Conservation (phyloP, 2,329 filamentous ascomycete species). For the Claviceps humidiphila region DNA sequence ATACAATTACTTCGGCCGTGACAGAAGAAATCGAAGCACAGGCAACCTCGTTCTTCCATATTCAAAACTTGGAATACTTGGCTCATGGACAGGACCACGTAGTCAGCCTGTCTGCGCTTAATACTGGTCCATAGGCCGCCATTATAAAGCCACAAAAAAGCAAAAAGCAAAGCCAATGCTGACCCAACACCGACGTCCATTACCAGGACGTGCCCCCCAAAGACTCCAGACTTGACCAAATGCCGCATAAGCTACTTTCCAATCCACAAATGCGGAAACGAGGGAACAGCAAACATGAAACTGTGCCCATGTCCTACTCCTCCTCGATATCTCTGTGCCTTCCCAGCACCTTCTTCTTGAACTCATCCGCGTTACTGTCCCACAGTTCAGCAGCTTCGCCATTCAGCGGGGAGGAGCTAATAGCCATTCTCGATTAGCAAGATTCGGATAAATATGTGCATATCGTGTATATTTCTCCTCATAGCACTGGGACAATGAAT, state of each 20-base stretch:
- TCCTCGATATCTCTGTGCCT: constrained; percentile 53
- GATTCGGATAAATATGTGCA: neutral
- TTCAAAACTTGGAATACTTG: neutral
- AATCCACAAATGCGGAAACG: constrained; percentile 3
- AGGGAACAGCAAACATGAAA: neutral
- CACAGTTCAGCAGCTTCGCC: constrained; percentile 93
- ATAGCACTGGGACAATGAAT: neutral
- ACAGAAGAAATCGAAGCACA: neutral
- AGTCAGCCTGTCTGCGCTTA: constrained; percentile 1
- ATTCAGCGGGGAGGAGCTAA: constrained; percentile 81
- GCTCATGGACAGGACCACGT: neutral
- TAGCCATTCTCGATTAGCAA: neutral
- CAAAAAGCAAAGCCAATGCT: constrained; percentile 10
- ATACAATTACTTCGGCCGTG: neutral
- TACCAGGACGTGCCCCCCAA: constrained; percentile 17
- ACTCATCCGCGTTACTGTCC: constrained; percentile 78
- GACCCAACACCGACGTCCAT: constrained; percentile 18
- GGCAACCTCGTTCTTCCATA: neutral
- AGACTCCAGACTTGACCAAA: constrained; percentile 25
- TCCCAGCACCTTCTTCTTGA: constrained; percentile 60
- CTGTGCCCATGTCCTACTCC: constrained; percentile 27
- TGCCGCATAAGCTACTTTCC: constrained; percentile 10
- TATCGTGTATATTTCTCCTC: neutral
- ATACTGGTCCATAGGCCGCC: constrained; percentile 9
- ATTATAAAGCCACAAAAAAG: neutral